These are phyloP conservation scores for Ogataea zsoltii DNA, from an alignment of 805 yeast genomes.

Conservation along the genomic window DNA sequence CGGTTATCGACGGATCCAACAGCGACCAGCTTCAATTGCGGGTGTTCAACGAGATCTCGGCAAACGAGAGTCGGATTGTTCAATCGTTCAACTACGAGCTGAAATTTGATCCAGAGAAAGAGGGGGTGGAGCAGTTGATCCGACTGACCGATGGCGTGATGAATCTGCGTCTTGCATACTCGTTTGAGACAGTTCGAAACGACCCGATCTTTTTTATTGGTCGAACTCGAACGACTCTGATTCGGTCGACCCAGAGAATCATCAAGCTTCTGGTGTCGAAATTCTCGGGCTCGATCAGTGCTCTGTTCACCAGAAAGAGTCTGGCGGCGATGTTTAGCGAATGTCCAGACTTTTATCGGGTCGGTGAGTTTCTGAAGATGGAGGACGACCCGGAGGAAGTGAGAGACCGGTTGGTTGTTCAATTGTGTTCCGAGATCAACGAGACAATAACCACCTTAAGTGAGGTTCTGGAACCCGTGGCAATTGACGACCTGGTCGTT, in stretches of 20 bases:
- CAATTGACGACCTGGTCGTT: slow-evolving; percentile 16
- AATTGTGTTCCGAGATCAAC: slow-evolving; percentile 9
- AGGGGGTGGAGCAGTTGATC: slow-evolving; percentile 16
- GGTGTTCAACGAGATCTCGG: slow-evolving; percentile 11
- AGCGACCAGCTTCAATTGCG: slow-evolving; percentile 13
- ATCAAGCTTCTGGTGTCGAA: slow-evolving; percentile 17
- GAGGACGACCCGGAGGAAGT: slow-evolving; percentile 14
- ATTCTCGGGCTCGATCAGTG: slow-evolving; percentile 7
- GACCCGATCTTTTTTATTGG: slow-evolving; percentile 26
- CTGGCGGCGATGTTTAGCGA: slow-evolving; percentile 8
- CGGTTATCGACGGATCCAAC: slow-evolving; percentile 10
- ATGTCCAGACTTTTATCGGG: slow-evolving; percentile 7
- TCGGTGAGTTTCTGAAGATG: slow-evolving; percentile 13
- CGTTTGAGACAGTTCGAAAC: slow-evolving; percentile 18
- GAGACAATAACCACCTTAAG: slow-evolving; percentile 8
- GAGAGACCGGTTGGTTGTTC: slow-evolving; percentile 10
- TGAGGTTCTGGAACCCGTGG: slow-evolving; percentile 11
- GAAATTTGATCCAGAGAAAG: slow-evolving; percentile 15
- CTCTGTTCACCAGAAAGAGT: slow-evolving; percentile 9
- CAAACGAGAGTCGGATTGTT: slow-evolving; percentile 10
- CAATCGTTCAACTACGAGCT: slow-evolving; percentile 13
- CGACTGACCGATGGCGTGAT: slow-evolving; percentile 6
- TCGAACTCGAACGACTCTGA: slow-evolving; percentile 15
- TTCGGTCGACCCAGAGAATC: slow-evolving; percentile 14
- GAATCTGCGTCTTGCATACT: slow-evolving; percentile 13